These are phyloP conservation scores for Papilionanthe hybrid DNA, from an alignment of 116 monocot species.

Conservation along the genomic window DNA sequence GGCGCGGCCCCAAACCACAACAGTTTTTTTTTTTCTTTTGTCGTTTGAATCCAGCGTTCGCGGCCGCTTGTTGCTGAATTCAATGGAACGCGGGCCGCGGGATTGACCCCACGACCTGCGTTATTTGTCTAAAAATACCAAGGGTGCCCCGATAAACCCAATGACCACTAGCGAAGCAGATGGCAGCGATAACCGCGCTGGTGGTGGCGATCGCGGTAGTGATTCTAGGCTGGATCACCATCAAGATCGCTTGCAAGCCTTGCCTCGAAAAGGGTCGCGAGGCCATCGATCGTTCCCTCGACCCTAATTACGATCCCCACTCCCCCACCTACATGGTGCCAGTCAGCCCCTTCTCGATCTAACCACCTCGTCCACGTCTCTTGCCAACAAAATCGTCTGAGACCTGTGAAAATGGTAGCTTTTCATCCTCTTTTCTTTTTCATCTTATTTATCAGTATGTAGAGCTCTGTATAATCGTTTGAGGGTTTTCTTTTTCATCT, in stretches of 20 bases:
- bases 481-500: background rate
- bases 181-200: slow-evolving; percentile 66
- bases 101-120: too few relatives aligned
- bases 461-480: background rate
- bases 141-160: background rate
- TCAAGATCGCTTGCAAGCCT: slow-evolving; percentile 97
- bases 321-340: slow-evolving; percentile 10
- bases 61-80: too few relatives aligned
- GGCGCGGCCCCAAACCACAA: too few relatives aligned
- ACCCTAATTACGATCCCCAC: slow-evolving; percentile 84
- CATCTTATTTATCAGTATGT: background rate
- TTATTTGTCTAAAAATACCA: too few relatives aligned
- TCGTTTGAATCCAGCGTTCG: too few relatives aligned
- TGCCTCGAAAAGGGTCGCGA: slow-evolving; percentile 79
- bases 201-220: slow-evolving; percentile 79
- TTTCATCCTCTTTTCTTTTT: background rate
- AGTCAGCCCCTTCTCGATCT: slow-evolving; percentile 5
- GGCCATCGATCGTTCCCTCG: slow-evolving; percentile 84
- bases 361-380: slow-evolving; percentile 11
- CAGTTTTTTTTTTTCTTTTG: too few relatives aligned
- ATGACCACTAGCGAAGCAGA: slow-evolving; percentile 8
- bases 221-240: slow-evolving; percentile 80
- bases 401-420: background rate
- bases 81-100: too few relatives aligned
- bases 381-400: slow-evolving; percentile 15